Evolutionary conservation across 2,329 filamentous ascomycete genomes (phyloP).

Genomic region (Trichoderma koningii): DNA sequence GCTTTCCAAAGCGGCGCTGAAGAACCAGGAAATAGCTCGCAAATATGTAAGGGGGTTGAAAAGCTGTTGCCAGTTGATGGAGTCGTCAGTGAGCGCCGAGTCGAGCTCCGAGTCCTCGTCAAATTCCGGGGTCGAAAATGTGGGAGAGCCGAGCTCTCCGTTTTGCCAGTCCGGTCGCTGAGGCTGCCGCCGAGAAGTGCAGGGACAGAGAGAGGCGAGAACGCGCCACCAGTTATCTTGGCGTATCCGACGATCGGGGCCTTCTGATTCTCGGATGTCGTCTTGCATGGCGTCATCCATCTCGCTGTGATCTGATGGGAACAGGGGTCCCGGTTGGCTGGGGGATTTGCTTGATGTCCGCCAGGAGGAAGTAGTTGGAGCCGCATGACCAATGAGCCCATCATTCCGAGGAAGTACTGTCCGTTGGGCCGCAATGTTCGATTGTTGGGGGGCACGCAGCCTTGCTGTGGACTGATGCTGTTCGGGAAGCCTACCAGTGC

Average conservation of each 20-base stretch:
- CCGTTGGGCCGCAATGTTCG: neutral
- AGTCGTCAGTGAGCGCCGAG: constrained; percentile 25
- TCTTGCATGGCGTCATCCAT: constrained; percentile 33
- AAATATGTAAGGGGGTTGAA: constrained; percentile 41
- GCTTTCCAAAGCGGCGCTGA: constrained; percentile 32
- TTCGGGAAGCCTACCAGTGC: neutral
- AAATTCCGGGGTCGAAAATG: constrained; percentile 3
- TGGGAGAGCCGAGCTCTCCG: neutral
- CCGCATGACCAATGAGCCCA: neutral
- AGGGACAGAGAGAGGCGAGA: constrained; percentile 30
- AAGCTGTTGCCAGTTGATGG: constrained; percentile 35
- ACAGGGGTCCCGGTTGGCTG: neutral
- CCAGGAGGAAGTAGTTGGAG: neutral
- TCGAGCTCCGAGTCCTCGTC: constrained; percentile 29
- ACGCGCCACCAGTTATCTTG: constrained; percentile 29
- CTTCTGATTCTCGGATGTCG: constrained; percentile 31
- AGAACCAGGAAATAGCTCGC: constrained; percentile 33
- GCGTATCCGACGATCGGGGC: constrained; percentile 19
- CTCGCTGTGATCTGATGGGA: constrained; percentile 31
- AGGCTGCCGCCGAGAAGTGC: neutral
- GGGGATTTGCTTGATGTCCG: neutral
- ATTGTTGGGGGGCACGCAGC: neutral
- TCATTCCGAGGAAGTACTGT: neutral
- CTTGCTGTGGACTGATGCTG: constrained; percentile 1
- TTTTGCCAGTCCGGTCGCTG: neutral